Conservation (phyloP, 495 filamentous ascomycete genomes). For the Trichoderma asperelloides region DNA sequence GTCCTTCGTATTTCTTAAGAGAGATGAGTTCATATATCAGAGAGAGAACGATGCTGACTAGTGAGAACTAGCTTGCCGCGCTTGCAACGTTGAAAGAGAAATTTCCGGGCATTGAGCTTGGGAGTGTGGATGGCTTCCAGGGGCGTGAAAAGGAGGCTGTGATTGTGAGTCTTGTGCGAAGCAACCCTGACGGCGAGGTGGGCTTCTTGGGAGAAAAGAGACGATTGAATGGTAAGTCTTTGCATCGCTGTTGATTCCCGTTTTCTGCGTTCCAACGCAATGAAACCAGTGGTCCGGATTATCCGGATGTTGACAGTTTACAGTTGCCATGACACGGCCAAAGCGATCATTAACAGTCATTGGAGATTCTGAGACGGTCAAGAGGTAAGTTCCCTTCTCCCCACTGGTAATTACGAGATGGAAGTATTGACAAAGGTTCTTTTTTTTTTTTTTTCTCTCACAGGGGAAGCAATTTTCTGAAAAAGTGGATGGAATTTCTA, state of each 20-base stretch:
- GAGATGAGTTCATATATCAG: conserved; percentile 11
- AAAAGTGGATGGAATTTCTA: conserved; percentile 80
- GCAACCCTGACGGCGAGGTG: conserved; percentile 77
- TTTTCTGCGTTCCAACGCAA: not conserved
- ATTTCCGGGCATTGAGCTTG: conserved; percentile 79
- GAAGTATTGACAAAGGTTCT: not conserved
- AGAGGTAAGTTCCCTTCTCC: conserved; percentile 47
- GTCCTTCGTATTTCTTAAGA: not conserved
- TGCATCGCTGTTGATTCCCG: not conserved
- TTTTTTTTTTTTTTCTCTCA: conserved; percentile 2
- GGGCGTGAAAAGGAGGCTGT: conserved; percentile 96
- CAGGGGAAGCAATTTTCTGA: conserved; percentile 74
- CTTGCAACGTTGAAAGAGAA: conserved; percentile 69
- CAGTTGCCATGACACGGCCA: conserved; percentile 92
- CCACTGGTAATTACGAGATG: conserved; percentile 6
- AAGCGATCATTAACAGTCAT: conserved; percentile 84
- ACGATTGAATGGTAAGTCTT: conserved; percentile 69
- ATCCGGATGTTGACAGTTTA: conserved; percentile 9
- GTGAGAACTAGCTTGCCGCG: conserved; percentile 48
- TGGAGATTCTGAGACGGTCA: conserved; percentile 88
- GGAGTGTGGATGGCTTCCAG: conserved; percentile 95
- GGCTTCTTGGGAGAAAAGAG: conserved; percentile 93
- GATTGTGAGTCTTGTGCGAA: conserved; percentile 81
- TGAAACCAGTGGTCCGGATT: not conserved
- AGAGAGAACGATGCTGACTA: conserved; percentile 10